These are phyloP conservation scores for Colletotrichum scovillei DNA, from an alignment of 2,329 filamentous ascomycete species.

Conservation along the genomic window DNA sequence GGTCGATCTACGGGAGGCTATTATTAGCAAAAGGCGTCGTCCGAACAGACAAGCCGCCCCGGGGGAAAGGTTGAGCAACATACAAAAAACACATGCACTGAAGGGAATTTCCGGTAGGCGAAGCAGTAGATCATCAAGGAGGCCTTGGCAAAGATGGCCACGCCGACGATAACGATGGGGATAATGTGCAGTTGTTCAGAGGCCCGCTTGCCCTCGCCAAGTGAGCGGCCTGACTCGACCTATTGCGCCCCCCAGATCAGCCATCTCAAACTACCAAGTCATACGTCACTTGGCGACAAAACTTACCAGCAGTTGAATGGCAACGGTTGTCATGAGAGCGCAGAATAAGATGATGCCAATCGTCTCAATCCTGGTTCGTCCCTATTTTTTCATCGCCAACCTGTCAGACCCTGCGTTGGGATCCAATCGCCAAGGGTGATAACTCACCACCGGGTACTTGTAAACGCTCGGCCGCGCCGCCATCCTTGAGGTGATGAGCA, in stretches of 20 bases:
- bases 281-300: slow-evolving; percentile 31
- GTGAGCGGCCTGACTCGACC: slow-evolving; percentile 66
- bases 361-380: slow-evolving; percentile 71
- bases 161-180: slow-evolving; percentile 64
- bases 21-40: slow-evolving; percentile 15
- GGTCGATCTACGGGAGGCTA: slow-evolving; percentile 54
- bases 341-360: slow-evolving; percentile 75
- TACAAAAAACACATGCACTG: slow-evolving; percentile 67
- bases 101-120: slow-evolving; percentile 62
- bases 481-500: slow-evolving; percentile 69
- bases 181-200: slow-evolving; percentile 61
- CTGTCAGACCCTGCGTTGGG: slow-evolving; percentile 2
- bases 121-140: slow-evolving; percentile 66
- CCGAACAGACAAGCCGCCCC: background rate
- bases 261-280: slow-evolving; percentile 30
- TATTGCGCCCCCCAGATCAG: slow-evolving; percentile 39
- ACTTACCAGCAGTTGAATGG: slow-evolving; percentile 68
- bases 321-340: slow-evolving; percentile 74
- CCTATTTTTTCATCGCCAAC: slow-evolving; percentile 45
- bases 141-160: slow-evolving; percentile 64
- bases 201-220: slow-evolving; percentile 56
- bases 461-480: slow-evolving; percentile 70
- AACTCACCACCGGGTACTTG: slow-evolving; percentile 68
- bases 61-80: slow-evolving; percentile 28
- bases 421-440: background rate